Evolutionary conservation across 768 basidiomycete genomes (phyloP).

Genomic region (Tricholoma hemisulphureum): DNA sequence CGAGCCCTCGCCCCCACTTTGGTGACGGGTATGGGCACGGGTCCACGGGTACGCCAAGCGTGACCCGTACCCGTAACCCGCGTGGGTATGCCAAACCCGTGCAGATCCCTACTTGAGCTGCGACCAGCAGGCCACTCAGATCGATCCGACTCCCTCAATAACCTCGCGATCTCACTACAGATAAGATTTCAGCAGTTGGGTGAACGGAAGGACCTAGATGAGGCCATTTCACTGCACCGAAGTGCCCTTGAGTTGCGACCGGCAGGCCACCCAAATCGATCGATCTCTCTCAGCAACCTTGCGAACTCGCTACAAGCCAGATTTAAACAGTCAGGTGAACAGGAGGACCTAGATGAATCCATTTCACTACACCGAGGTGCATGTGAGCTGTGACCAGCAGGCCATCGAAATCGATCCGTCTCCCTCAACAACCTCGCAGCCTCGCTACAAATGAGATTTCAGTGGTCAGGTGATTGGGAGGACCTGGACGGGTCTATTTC

Average conservation of each 20-base stretch:
- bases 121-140: conserved; percentile 18
- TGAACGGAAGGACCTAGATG: conserved; percentile 27
- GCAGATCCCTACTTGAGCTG: too few species aligned
- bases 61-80: too few species aligned
- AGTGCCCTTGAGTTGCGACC: conserved; percentile 13
- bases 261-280: conserved; percentile 12
- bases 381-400: neutral
- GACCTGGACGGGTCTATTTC: conserved; percentile 11
- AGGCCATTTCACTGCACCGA: conserved; percentile 14
- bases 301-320: conserved; percentile 4
- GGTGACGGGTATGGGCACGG: too few species aligned
- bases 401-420: conserved; percentile 3
- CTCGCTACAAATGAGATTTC: conserved; percentile 5
- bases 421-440: conserved; percentile 7
- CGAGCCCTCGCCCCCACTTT: too few species aligned
- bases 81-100: too few species aligned
- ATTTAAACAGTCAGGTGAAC: conserved; percentile 5
- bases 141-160: conserved; percentile 16
- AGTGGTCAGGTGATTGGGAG: conserved; percentile 12
- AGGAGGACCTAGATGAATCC: conserved; percentile 5
- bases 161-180: conserved; percentile 26
- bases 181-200: conserved; percentile 24
- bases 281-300: conserved; percentile 8
- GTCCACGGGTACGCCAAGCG: too few species aligned
- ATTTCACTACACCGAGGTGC: conserved; percentile 5